Base-by-base conservation (phyloP, 495 filamentous ascomycete species). In the Talaromyces proteolyticus region DNA sequence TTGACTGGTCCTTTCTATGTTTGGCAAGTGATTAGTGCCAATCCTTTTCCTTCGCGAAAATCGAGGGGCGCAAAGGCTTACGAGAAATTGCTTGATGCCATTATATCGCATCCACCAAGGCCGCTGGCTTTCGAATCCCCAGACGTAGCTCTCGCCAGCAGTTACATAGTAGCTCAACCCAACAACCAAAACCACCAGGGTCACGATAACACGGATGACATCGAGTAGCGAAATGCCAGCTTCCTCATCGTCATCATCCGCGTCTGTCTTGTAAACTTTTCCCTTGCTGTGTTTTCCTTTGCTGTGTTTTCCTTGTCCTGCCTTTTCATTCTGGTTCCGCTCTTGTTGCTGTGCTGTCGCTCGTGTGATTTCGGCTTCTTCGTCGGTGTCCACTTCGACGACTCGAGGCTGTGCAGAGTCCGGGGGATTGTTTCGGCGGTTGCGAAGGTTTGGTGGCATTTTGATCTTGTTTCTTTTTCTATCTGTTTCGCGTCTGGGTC, bases 121-220 rank as follows among this genome's bases (percentile, higher is more conserved):
- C 36, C 82, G 77, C 22, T 49, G 29, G 34, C 17, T 41, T 22
- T 49, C 47, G 54, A 88, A 80, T 21, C 74, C 75, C 84, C 84
- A 91, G 10, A 76, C 60, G 6, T 91, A 61, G 42, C 79, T 81
- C 60, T 85, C 77, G 53, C 83, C 82, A 52, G 70, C 67, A 1
- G 87, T 95, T 54, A 91, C 72, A 53, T 94, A 85, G 65, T 90
- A 95, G 67, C 86, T 90, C 41, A 92, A 73, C 3, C 80, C 78
- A 53, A 73, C 77, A 19, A 80, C 87, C 42, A 88, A 78, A 42
- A 93, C 59, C 42, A 88, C 54, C 16, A 93, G 63, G 23, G 87
- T 86, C 6, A 74, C 77, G 18, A 95, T 53, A 5, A 93, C 72
- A 49, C 92, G 84, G 46, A 93, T 60, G 44, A 92, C 66, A 69